Conservation (phyloP, 495 filamentous ascomycete species). For the Podospora didyma region DNA sequence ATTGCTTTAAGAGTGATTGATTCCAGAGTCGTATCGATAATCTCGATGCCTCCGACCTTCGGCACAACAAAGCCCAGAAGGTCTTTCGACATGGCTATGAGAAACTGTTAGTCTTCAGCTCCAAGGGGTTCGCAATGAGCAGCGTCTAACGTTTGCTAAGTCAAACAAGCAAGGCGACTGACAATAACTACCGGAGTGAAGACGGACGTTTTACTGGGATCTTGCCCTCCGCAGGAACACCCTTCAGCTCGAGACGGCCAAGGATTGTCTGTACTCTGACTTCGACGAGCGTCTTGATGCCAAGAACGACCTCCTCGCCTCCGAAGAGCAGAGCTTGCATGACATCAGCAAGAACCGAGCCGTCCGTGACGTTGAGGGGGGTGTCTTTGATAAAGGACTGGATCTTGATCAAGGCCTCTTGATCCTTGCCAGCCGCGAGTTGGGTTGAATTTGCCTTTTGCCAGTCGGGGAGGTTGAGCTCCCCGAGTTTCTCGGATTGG, state of each 20-base stretch:
- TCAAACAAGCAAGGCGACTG: slow-evolving; percentile 42
- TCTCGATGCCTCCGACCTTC: slow-evolving; percentile 56
- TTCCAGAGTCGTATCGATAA: slow-evolving; percentile 64
- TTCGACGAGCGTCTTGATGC: slow-evolving; percentile 77
- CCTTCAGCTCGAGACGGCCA: slow-evolving; percentile 71
- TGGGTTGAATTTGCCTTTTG: slow-evolving; percentile 77
- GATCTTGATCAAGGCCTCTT: slow-evolving; percentile 60
- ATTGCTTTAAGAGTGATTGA: slow-evolving; percentile 63
- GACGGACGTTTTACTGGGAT: slow-evolving; percentile 82
- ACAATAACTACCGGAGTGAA: slow-evolving; percentile 40
- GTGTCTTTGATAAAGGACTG: slow-evolving; percentile 70
- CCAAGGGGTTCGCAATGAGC: not conserved
- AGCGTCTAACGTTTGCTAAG: not conserved
- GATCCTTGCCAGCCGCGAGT: slow-evolving; percentile 48
- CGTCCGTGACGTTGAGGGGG: slow-evolving; percentile 75
- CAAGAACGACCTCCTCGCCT: slow-evolving; percentile 56
- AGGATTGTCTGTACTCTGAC: slow-evolving; percentile 74
- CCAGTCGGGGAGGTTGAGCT: slow-evolving; percentile 74
- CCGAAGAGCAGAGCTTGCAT: slow-evolving; percentile 74
- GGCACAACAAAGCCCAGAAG: slow-evolving; percentile 52
- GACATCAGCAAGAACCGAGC: slow-evolving; percentile 68
- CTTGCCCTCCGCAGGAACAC: slow-evolving; percentile 79
- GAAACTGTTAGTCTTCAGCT: not conserved
- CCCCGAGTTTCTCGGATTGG: slow-evolving; percentile 66
- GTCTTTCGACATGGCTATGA: slow-evolving; percentile 34